Evolutionary conservation across 176 grass and related monocot genomes (phyloP).

Genomic region (Hsuehochloa calcarea): DNA sequence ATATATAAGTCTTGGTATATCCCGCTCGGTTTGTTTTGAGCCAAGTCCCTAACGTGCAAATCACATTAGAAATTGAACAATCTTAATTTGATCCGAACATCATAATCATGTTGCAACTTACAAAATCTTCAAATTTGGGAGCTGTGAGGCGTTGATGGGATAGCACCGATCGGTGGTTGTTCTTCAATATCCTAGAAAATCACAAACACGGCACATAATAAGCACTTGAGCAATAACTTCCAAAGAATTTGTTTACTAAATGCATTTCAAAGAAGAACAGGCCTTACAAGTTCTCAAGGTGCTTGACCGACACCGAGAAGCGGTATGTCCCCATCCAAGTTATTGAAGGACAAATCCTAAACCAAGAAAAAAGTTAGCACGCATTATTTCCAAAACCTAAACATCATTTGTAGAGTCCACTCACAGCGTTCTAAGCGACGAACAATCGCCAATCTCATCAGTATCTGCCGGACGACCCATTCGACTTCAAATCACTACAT

Average conservation of each 20-base stretch:
- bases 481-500: conserved; percentile 74
- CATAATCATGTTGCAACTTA: conserved; percentile 34
- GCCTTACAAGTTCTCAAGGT: conserved; percentile 69
- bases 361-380: not conserved
- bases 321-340: conserved; percentile 84
- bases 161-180: conserved; percentile 79
- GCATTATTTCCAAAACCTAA: not conserved
- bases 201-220: not conserved
- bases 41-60: conserved; percentile 62
- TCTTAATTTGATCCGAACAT: not conserved
- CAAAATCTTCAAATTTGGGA: conserved; percentile 92
- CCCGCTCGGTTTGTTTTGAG: conserved; percentile 85
- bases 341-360: conserved; percentile 91
- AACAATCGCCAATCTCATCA: conserved; percentile 94
- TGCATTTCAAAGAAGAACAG: conserved; percentile 1
- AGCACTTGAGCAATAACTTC: not conserved
- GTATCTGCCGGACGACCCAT: conserved; percentile 83
- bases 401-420: not conserved
- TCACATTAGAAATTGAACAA: not conserved
- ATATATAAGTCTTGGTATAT: conserved; percentile 94
- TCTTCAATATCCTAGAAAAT: too few species aligned
- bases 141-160: conserved; percentile 86
- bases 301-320: conserved; percentile 97
- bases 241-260: not conserved
- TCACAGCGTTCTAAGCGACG: conserved; percentile 68